phyloP scores from a whole-genome alignment of 257 asterid genomes.

The Przewalskia tangutica region DNA sequence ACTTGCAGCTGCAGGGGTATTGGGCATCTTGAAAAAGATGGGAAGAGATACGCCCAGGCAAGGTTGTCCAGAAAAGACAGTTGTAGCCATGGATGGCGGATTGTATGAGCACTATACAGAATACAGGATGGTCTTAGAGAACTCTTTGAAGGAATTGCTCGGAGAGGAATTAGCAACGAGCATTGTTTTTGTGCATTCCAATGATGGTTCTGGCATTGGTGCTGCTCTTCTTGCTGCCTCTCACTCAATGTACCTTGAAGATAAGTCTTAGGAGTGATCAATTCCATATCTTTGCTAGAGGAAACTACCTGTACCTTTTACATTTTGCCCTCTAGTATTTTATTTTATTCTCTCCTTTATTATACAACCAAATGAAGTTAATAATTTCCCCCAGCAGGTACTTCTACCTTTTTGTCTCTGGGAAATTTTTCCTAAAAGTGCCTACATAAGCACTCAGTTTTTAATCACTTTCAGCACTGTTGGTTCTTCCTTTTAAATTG shows the following conservation, averaged over 20 bases:
- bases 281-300: background rate
- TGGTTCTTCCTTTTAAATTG: background rate
- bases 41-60: slow-evolving; percentile 41
- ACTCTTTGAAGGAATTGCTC: slow-evolving; percentile 43
- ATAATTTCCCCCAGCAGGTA: background rate
- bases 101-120: slow-evolving; percentile 63
- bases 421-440: background rate
- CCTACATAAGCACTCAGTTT: background rate
- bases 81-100: slow-evolving; percentile 81
- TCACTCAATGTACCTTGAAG: slow-evolving; percentile 38
- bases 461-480: background rate
- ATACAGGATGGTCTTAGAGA: slow-evolving; percentile 50
- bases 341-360: background rate
- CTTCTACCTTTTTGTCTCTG: background rate
- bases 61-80: slow-evolving; percentile 39
- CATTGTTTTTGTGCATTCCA: slow-evolving; percentile 51
- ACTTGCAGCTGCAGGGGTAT: slow-evolving; percentile 68
- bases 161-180: slow-evolving; percentile 32
- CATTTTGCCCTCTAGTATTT: background rate
- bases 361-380: background rate
- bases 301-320: background rate
- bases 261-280: slow-evolving; percentile 9
- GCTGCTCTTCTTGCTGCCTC: slow-evolving; percentile 90
- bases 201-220: slow-evolving; percentile 84
- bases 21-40: slow-evolving; percentile 70